Conservation (phyloP, 306 rosid species). For the Dryas alaskensis region DNA sequence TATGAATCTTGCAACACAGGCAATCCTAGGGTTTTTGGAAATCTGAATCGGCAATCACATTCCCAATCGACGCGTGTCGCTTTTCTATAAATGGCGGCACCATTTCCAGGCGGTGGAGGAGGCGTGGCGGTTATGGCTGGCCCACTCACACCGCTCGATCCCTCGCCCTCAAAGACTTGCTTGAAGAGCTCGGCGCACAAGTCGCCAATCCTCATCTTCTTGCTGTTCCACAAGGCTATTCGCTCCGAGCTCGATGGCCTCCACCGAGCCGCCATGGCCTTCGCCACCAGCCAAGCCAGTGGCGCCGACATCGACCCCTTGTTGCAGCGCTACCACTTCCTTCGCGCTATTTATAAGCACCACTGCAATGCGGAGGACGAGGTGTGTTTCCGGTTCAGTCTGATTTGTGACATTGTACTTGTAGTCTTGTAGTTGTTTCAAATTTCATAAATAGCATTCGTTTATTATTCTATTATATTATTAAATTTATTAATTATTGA, state of each 20-base stretch:
- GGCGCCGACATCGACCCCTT: constrained; percentile 14
- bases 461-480: not conserved
- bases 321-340: constrained; percentile 24
- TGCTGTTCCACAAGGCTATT: constrained; percentile 48
- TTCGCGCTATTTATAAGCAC: constrained; percentile 28
- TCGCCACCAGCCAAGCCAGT: constrained; percentile 23
- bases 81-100: constrained; percentile 41
- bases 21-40: constrained; percentile 12
- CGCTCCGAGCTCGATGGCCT: constrained; percentile 48
- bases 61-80: not conserved
- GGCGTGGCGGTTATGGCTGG: constrained; percentile 42
- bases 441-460: not conserved
- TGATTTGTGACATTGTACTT: not conserved
- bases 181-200: constrained; percentile 25
- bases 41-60: constrained; percentile 31
- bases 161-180: constrained; percentile 27
- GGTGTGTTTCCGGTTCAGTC: constrained; percentile 10
- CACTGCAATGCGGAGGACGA: constrained; percentile 34
- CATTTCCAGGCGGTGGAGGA: constrained; percentile 39
- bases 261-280: constrained; percentile 36
- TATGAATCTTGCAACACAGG: not conserved
- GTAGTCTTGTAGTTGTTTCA: not conserved
- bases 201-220: constrained; percentile 47
- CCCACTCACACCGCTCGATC: constrained; percentile 28
- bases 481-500: not conserved